Evolutionary conservation across 164 flowering plant genomes (phyloP).

Genomic region (Aristolochia fimbriata): DNA sequence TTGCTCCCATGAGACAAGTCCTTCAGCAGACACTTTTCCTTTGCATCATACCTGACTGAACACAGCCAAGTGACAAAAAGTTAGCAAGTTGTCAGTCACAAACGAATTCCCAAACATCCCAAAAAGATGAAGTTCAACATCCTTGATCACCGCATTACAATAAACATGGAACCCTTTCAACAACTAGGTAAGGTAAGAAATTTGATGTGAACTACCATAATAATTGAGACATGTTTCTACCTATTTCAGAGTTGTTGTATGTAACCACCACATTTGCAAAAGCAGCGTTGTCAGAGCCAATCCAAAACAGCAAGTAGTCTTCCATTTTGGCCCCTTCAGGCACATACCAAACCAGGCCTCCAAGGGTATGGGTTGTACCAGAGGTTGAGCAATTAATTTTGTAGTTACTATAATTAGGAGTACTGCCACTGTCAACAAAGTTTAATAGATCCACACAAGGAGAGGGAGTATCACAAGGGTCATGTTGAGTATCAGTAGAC

Average conservation of each 20-base stretch:
- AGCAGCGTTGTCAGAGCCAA: constrained; percentile 74
- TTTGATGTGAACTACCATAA: neutral
- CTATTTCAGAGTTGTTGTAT: constrained; percentile 70
- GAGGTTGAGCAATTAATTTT: constrained; percentile 1
- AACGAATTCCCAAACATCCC: neutral
- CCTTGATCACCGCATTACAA: neutral
- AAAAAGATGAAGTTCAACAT: neutral
- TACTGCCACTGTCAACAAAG: neutral
- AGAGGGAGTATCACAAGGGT: constrained; percentile 9
- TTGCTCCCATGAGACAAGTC: constrained; percentile 57
- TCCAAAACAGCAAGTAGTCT: constrained; percentile 69
- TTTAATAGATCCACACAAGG: constrained; percentile 13
- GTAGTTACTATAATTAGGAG: constrained; percentile 1
- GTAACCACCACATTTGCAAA: constrained; percentile 77
- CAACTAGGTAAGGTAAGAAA: neutral
- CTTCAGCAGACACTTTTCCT: constrained; percentile 31
- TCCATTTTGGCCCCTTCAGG: constrained; percentile 52
- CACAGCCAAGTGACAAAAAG: constrained; percentile 4
- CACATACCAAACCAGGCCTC: constrained; percentile 74
- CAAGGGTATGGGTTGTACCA: constrained; percentile 33
- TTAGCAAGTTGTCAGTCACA: neutral
- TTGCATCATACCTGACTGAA: constrained; percentile 81
- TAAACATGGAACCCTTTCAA: too few species aligned
- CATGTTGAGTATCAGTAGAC: constrained; percentile 13
- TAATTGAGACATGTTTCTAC: constrained; percentile 17